Evolutionary conservation across 768 basidiomycete genomes (phyloP).

Genomic region (Mycena venus): DNA sequence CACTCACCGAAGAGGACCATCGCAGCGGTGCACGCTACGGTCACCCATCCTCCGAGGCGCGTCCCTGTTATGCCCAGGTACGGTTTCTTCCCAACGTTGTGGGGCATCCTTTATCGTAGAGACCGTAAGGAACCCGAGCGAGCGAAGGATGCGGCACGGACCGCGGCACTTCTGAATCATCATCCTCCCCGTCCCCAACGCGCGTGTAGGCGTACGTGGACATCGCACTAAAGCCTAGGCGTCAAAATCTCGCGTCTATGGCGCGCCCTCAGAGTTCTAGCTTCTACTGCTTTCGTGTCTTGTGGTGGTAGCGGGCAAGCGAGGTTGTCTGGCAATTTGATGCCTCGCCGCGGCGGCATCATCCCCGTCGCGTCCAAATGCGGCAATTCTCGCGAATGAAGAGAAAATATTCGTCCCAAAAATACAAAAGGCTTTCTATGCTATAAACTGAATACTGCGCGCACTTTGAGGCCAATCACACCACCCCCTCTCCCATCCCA

Average conservation of each 20-base stretch:
- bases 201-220: constrained; percentile 32
- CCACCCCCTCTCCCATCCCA: constrained; percentile 83
- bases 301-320: no score
- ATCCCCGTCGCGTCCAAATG: no score
- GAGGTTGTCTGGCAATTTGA: no score
- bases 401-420: no score
- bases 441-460: constrained; percentile 57
- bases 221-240: constrained; percentile 13
- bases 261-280: background rate
- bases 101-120: constrained; percentile 10
- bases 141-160: background rate
- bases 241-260: background rate
- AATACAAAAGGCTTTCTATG: no score
- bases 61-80: constrained; percentile 62
- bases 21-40: constrained; percentile 64
- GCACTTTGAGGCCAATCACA: constrained; percentile 70
- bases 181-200: constrained; percentile 27
- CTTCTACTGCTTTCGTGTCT: background rate
- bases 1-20: constrained; percentile 64
- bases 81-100: constrained; percentile 40
- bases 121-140: background rate
- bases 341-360: no score
- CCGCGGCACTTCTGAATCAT: constrained; percentile 25
- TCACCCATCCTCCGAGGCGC: constrained; percentile 60
- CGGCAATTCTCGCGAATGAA: no score